phyloP scores from a whole-genome alignment of 1,139 yeast species.

The Meyerozyma guilliermondii region DNA sequence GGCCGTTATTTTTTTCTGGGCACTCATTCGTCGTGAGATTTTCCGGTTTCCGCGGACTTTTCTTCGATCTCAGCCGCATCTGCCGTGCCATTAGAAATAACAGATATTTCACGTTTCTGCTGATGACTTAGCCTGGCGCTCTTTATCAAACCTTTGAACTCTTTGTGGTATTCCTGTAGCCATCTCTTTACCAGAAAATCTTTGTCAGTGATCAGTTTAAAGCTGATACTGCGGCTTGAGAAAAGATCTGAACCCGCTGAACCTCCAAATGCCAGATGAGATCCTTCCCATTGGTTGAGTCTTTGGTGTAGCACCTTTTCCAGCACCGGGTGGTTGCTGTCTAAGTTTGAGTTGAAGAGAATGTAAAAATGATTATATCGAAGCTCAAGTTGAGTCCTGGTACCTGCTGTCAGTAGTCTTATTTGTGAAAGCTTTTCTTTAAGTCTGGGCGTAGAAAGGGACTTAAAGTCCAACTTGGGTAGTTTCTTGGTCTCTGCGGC shows the following conservation, averaged over 20 bases:
- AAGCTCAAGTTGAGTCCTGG: slow-evolving; percentile 57
- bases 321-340: slow-evolving; percentile 62
- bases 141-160: slow-evolving; percentile 46
- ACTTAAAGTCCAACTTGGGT: slow-evolving; percentile 59
- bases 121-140: slow-evolving; percentile 35
- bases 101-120: not conserved
- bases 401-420: slow-evolving; percentile 59
- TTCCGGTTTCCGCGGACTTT: not conserved
- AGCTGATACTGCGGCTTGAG: slow-evolving; percentile 19
- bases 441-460: slow-evolving; percentile 56
- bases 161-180: slow-evolving; percentile 44
- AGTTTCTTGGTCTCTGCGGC: slow-evolving; percentile 25
- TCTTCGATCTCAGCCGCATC: not conserved
- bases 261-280: slow-evolving; percentile 31
- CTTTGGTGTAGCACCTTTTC: slow-evolving; percentile 50
- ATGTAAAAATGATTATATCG: slow-evolving; percentile 78
- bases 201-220: slow-evolving; percentile 31
- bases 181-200: slow-evolving; percentile 44
- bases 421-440: slow-evolving; percentile 53
- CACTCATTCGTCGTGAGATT: no score
- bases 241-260: slow-evolving; percentile 20
- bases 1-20: no score
- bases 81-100: not conserved
- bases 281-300: slow-evolving; percentile 66
- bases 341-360: slow-evolving; percentile 79